Percentiles rank a stretch among this genome's conserved stretches.
Conservation (phyloP, 2,329 filamentous ascomycete genomes). For the Botrytis elliptica region DNA sequence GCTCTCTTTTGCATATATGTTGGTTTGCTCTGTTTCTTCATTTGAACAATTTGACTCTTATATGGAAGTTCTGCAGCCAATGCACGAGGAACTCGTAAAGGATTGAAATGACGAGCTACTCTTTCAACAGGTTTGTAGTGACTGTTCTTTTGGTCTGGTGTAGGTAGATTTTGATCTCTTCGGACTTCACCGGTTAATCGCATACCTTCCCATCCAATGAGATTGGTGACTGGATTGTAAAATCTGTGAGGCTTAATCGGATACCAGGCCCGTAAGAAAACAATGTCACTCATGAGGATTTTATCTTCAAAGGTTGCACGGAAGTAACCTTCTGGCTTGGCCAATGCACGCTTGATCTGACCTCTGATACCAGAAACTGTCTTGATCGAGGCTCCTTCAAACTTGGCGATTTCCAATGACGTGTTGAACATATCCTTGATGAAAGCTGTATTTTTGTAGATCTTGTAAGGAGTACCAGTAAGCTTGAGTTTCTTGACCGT, state of each 20-base stretch:
- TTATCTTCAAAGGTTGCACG: constrained; percentile 98
- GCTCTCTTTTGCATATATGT: constrained; percentile 96
- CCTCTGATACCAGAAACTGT: constrained; percentile 94
- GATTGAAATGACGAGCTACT: constrained; percentile 72
- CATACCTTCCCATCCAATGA: constrained; percentile 90
- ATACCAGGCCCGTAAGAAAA: constrained; percentile 96
- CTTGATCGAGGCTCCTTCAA: constrained; percentile 92
- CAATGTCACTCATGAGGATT: constrained; percentile 92
- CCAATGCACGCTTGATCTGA: constrained; percentile 93
- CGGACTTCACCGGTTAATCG: constrained; percentile 90
- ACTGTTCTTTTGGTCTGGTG: constrained; percentile 79
- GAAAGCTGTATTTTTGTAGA: constrained; percentile 99
- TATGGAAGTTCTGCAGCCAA: constrained; percentile 84
- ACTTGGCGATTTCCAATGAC: constrained; percentile 92
- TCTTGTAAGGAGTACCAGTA: constrained; percentile 90
- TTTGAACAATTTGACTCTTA: constrained; percentile 84
- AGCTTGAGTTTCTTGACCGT: constrained; percentile 99
- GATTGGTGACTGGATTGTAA: constrained; percentile 94
- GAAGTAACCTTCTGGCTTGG: constrained; percentile 93
- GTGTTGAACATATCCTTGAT: constrained; percentile 98
- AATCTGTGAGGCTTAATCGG: constrained; percentile 92
- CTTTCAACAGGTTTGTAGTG: constrained; percentile 73
- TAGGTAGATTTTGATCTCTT: constrained; percentile 68
- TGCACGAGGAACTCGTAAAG: constrained; percentile 68
- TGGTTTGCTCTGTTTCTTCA: constrained; percentile 73